phyloP scores from a whole-genome alignment of 2,329 filamentous ascomycete species.

The Kalmusia sp. region DNA sequence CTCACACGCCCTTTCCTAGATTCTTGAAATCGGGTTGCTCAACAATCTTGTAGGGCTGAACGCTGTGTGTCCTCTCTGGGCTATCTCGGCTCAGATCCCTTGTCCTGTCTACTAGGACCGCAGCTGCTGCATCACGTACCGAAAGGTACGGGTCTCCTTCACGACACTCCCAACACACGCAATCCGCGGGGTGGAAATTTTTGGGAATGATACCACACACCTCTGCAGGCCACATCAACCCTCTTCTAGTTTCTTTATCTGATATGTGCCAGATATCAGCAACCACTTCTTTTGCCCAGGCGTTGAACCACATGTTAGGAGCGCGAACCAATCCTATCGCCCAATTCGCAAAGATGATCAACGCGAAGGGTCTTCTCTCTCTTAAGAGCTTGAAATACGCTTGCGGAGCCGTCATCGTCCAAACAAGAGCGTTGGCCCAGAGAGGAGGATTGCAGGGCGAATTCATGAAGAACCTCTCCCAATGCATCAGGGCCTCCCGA shows the following conservation, averaged over 20 bases:
- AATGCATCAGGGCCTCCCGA: slow-evolving; percentile 18
- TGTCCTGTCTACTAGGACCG: slow-evolving; percentile 14
- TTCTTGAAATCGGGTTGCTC: slow-evolving; percentile 1
- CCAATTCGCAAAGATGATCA: slow-evolving; percentile 30
- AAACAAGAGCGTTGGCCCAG: slow-evolving; percentile 25
- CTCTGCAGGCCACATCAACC: slow-evolving; percentile 18
- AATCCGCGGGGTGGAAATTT: slow-evolving; percentile 10
- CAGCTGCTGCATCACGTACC: slow-evolving; percentile 13
- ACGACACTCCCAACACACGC: slow-evolving; percentile 18
- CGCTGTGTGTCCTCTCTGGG: slow-evolving; percentile 2
- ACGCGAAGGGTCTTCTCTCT: slow-evolving; percentile 18
- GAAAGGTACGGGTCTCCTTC: slow-evolving; percentile 10
- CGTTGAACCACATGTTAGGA: slow-evolving; percentile 27
- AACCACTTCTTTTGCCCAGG: slow-evolving; percentile 25
- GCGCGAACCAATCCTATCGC: slow-evolving; percentile 24
- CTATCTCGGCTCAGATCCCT: neutral
- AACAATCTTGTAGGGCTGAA: slow-evolving; percentile 5
- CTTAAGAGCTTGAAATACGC: slow-evolving; percentile 23
- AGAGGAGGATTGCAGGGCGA: slow-evolving; percentile 18
- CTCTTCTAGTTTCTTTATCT: slow-evolving; percentile 16
- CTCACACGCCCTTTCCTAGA: slow-evolving; percentile 1
- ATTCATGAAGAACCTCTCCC: slow-evolving; percentile 22
- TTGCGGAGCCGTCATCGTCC: slow-evolving; percentile 21
- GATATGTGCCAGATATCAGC: slow-evolving; percentile 19
- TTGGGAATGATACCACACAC: slow-evolving; percentile 17